Base-by-base conservation (phyloP, 164 flowering plant species). In the Umbellularia californica region DNA sequence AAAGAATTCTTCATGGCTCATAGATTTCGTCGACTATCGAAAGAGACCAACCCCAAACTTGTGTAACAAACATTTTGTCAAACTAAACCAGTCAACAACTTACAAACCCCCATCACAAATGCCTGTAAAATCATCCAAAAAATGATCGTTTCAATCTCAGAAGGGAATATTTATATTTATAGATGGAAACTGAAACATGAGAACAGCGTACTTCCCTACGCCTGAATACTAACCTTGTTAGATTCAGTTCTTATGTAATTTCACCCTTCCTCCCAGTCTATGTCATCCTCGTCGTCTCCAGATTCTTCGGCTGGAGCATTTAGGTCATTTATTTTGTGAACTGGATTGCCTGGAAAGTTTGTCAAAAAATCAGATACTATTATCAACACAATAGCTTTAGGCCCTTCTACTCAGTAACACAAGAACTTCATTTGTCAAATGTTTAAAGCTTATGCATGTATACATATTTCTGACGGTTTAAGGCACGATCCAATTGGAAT, bases 231-330 rank as follows among this genome's bases (percentile, higher is more conserved):
- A 15, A 55, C 5, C 60, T 55, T 3, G 60, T 55, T 15, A 15
- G 7, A 55, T 12, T 55, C 6, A 55, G 60, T 15, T 15, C 17
- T 64, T 2, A 64, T 22, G 25, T 67, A 30, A 27, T 28, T 67
- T 82, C 75, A 77, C 51, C 82, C 84, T 74, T 80, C 80, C 67
- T 83, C 85, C 85, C 85, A 83, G 55, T 79, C 85, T 70, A 83
- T 79, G 2, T 83, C 85, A 79, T 83, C 85, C 70, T 83, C 85
- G 23, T 79, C 85, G 19, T 76, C 83, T 64, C 60, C 85, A 65
- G 82, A 75, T 66, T 77, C 83, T 19, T 77, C 81, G 0, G 83
- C 81, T 73, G 68, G 67, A 75, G 71, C 77, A 76, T 83, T 78
- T 68, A 82, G 73, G 80, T 81, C 84, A 64, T 79, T 23, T 55